Evolutionary conservation across 768 basidiomycete species (phyloP).

Genomic region (Gelatoporia subvermispora): DNA sequence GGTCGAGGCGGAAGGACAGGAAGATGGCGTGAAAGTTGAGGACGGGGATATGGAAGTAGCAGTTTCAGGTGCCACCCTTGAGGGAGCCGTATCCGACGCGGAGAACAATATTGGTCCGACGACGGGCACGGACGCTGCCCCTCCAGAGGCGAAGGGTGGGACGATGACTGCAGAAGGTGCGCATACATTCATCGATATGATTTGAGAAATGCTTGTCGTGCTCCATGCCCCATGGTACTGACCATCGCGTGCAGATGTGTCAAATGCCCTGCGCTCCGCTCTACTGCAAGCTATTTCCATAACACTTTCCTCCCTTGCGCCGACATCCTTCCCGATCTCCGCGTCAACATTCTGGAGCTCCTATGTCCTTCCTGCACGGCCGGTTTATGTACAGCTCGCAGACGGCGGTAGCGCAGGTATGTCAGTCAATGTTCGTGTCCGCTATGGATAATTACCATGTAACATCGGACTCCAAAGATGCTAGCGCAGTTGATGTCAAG

Average conservation of each 20-base stretch:
- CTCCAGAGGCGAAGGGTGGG: neutral
- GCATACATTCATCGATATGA: neutral
- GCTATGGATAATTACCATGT: too few species aligned
- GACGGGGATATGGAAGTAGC: constrained; percentile 8
- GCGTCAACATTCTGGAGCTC: constrained; percentile 73
- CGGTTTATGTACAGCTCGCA: constrained; percentile 45
- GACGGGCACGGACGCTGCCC: constrained; percentile 8
- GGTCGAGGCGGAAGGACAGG: constrained; percentile 15
- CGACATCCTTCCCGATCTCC: constrained; percentile 65
- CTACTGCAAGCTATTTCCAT: constrained; percentile 64
- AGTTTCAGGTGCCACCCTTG: neutral
- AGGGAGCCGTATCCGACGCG: neutral
- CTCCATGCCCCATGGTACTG: too few species aligned
- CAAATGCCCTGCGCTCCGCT: constrained; percentile 51
- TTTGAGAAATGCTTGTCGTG: neutral
- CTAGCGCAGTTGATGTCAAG: constrained; percentile 61
- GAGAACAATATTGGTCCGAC: constrained; percentile 20
- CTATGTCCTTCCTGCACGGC: constrained; percentile 76
- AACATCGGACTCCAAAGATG: too few species aligned
- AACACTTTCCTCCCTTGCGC: constrained; percentile 39
- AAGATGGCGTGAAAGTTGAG: constrained; percentile 2
- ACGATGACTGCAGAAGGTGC: constrained; percentile 24
- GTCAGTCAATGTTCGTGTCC: too few species aligned
- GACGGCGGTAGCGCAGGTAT: constrained; percentile 12
- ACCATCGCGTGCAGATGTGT: constrained; percentile 39